Conservation (phyloP, 2,329 filamentous ascomycete genomes). For the Elsinoe arachidis region DNA sequence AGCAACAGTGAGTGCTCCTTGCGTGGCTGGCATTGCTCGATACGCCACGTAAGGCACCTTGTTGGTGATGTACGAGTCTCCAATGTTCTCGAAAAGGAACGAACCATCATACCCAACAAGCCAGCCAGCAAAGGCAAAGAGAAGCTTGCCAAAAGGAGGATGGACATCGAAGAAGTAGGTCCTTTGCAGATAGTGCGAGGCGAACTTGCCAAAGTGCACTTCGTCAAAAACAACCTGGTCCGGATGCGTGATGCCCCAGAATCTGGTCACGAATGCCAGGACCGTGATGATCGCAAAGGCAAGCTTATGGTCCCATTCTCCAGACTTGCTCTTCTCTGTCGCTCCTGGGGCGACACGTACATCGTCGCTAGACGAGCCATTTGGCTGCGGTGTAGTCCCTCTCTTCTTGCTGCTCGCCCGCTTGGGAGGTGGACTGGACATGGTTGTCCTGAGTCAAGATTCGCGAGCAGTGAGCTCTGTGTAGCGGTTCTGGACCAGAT, state of each 20-base stretch:
- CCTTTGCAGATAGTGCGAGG: slow-evolving; percentile 76
- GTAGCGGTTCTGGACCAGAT: neutral
- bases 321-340: slow-evolving; percentile 24
- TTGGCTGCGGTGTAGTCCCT: slow-evolving; percentile 13
- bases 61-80: slow-evolving; percentile 94
- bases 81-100: slow-evolving; percentile 98
- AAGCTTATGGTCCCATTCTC: slow-evolving; percentile 74
- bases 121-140: slow-evolving; percentile 96
- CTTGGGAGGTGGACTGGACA: slow-evolving; percentile 12
- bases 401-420: slow-evolving; percentile 16
- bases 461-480: no score
- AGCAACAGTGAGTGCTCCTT: slow-evolving; percentile 89
- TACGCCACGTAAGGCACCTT: slow-evolving; percentile 96
- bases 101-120: slow-evolving; percentile 92
- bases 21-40: slow-evolving; percentile 81
- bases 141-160: slow-evolving; percentile 93
- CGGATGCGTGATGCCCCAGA: slow-evolving; percentile 92
- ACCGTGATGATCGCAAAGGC: slow-evolving; percentile 68
- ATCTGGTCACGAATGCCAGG: slow-evolving; percentile 82
- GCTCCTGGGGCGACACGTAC: slow-evolving; percentile 33
- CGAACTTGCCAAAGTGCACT: slow-evolving; percentile 40
- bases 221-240: slow-evolving; percentile 98
- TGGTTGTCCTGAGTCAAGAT: neutral
- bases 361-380: slow-evolving; percentile 29
- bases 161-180: slow-evolving; percentile 99